phyloP scores from a whole-genome alignment of 2,329 filamentous ascomycete species.

The Remersonia thermophila region DNA sequence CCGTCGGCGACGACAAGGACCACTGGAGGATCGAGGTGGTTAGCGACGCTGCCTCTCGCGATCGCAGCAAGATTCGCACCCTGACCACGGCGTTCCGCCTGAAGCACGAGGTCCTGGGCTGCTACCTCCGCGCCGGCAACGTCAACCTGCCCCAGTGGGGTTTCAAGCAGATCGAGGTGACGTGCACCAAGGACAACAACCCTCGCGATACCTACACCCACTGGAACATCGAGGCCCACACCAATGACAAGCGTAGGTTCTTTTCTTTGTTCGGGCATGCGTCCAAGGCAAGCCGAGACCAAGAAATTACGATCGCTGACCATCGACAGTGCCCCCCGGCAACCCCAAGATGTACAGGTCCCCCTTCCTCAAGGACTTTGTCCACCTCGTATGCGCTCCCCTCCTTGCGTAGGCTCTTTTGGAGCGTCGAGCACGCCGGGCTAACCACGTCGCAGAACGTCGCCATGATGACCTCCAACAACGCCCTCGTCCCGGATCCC shows the following conservation, averaged over 20 bases:
- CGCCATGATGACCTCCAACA: slow-evolving; percentile 99
- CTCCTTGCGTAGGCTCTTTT: background rate
- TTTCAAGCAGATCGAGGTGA: slow-evolving; percentile 98
- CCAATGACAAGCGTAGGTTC: slow-evolving; percentile 72
- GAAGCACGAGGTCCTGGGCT: slow-evolving; percentile 68
- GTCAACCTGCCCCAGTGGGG: slow-evolving; percentile 97
- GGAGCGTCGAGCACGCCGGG: too few species aligned
- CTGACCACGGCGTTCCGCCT: slow-evolving; percentile 88
- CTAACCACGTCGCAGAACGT: slow-evolving; percentile 49
- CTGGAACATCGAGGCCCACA: slow-evolving; percentile 96
- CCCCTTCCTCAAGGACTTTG: slow-evolving; percentile 93
- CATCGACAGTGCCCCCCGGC: slow-evolving; percentile 59
- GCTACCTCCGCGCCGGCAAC: slow-evolving; percentile 90
- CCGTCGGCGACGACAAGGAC: slow-evolving; percentile 92
- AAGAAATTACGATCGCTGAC: too few species aligned
- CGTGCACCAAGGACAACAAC: slow-evolving; percentile 86
- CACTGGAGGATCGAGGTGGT: slow-evolving; percentile 94
- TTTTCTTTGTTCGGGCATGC: background rate
- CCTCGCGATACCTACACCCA: slow-evolving; percentile 89
- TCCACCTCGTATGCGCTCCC: slow-evolving; percentile 43
- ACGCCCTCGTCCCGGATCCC: slow-evolving; percentile 89
- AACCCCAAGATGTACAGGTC: slow-evolving; percentile 91
- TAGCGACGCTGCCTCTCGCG: slow-evolving; percentile 73
- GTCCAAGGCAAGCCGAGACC: slow-evolving; percentile 3
- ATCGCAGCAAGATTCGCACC: slow-evolving; percentile 75